These are phyloP conservation scores for Cytauxzoon felis DNA, from an alignment of 169 alveolate genomes.

Conservation along the genomic window DNA sequence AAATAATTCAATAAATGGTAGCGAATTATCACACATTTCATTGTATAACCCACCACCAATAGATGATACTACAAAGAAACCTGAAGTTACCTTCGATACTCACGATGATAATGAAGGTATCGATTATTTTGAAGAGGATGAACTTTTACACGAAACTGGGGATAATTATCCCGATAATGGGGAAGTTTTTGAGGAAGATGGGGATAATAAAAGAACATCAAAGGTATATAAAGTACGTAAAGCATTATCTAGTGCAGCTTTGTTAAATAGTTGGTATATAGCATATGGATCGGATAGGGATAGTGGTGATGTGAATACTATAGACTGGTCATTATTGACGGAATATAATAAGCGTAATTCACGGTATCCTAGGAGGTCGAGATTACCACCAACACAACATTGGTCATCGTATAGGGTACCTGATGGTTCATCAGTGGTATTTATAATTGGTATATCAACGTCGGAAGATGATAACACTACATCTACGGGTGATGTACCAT, in stretches of 20 bases:
- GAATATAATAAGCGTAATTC: slow-evolving; percentile 5
- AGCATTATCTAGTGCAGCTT: slow-evolving; percentile 27
- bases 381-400: slow-evolving; percentile 54
- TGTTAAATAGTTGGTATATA: slow-evolving; percentile 56
- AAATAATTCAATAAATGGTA: background rate
- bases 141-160: background rate
- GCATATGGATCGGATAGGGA: background rate
- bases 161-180: too few relatives aligned
- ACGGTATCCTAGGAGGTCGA: slow-evolving; percentile 40
- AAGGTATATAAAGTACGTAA: background rate
- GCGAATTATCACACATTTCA: background rate
- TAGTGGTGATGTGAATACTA: too few relatives aligned
- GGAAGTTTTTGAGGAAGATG: too few relatives aligned
- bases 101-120: background rate
- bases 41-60: background rate
- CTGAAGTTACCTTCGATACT: background rate
- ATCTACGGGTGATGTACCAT: slow-evolving; percentile 13
- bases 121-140: background rate
- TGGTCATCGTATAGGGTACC: slow-evolving; percentile 42
- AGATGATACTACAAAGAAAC: background rate
- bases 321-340: background rate
- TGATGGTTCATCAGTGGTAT: slow-evolving; percentile 49
- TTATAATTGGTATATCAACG: slow-evolving; percentile 46
- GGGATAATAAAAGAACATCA: too few relatives aligned
- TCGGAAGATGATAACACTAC: too few relatives aligned